Percentiles rank a stretch among this genome's conserved stretches.
Evolutionary conservation across 2,329 filamentous ascomycete species (phyloP).

Genomic region (Sclerotinia nivalis): DNA sequence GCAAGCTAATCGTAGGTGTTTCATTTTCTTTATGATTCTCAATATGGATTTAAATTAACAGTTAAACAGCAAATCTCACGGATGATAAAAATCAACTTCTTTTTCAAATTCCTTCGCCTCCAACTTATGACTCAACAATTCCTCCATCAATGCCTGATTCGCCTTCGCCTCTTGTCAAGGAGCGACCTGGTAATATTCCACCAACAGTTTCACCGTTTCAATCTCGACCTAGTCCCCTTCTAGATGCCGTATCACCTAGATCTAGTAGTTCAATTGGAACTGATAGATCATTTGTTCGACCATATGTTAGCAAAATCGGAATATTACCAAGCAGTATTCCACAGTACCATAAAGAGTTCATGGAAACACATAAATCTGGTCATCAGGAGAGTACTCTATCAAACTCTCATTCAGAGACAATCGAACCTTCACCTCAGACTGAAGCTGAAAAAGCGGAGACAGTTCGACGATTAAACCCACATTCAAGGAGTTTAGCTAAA

Average conservation of each 20-base stretch:
- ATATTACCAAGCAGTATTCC: constrained; percentile 90
- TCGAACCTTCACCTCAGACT: constrained; percentile 48
- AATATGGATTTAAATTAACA: constrained; percentile 26
- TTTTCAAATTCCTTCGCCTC: constrained; percentile 58
- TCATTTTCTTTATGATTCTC: background rate
- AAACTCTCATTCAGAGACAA: constrained; percentile 45
- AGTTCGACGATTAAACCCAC: constrained; percentile 78
- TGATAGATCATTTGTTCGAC: constrained; percentile 36
- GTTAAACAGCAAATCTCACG: constrained; percentile 36
- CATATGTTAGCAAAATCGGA: constrained; percentile 74
- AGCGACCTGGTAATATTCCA: constrained; percentile 18
- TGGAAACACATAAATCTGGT: constrained; percentile 68
- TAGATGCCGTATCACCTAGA: constrained; percentile 39
- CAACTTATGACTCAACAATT: constrained; percentile 47
- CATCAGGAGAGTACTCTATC: constrained; percentile 45
- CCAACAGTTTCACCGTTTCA: constrained; percentile 18
- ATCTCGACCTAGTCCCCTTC: constrained; percentile 33
- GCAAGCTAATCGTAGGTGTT: constrained; percentile 81
- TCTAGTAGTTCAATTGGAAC: constrained; percentile 40
- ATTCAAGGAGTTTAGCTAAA: constrained; percentile 70
- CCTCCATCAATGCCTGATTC: constrained; percentile 16
- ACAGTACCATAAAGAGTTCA: constrained; percentile 85
- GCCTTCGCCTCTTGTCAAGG: constrained; percentile 10
- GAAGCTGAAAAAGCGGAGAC: constrained; percentile 80
- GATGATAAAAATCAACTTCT: constrained; percentile 42